A percentile compares a stretch with the other conserved stretches of the same genome.
These are phyloP conservation scores for Phytophthora capsici DNA, from an alignment of 352 stramenopile species.

Conservation along the genomic window DNA sequence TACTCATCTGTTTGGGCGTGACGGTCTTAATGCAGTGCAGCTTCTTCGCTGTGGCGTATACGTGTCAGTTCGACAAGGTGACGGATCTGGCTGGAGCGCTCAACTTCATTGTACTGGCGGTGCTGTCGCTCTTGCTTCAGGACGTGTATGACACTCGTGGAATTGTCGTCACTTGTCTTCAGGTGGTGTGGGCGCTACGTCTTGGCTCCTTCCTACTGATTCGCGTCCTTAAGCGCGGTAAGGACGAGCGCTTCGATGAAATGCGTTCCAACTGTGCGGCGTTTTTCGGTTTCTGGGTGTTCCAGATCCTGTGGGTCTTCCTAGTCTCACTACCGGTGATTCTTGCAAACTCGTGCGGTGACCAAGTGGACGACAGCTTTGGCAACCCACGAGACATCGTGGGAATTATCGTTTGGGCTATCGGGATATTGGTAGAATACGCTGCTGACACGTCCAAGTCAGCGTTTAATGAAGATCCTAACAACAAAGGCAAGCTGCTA, in stretches of 20 bases:
- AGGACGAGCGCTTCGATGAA: conserved; percentile 81
- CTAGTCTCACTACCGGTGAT: conserved; percentile 74
- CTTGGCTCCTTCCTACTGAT: conserved; percentile 70
- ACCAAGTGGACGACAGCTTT: conserved; percentile 35
- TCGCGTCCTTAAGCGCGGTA: conserved; percentile 72
- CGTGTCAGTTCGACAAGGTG: conserved; percentile 72
- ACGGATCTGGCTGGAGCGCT: conserved; percentile 68
- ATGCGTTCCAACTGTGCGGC: conserved; percentile 64
- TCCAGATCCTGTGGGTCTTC: conserved; percentile 87
- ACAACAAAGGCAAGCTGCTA: conserved; percentile 65
- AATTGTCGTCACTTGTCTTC: conserved; percentile 55
- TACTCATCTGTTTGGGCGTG: conserved; percentile 56
- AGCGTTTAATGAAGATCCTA: conserved; percentile 53
- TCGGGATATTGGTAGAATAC: conserved; percentile 66
- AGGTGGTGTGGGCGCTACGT: conserved; percentile 63
- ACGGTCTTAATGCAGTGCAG: conserved; percentile 63
- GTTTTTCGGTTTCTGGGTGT: conserved; percentile 84
- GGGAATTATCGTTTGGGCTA: conserved; percentile 54
- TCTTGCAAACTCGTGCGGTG: conserved; percentile 58
- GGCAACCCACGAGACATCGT: conserved; percentile 47
- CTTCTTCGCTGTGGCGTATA: conserved; percentile 67
- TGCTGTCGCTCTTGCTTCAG: conserved; percentile 57
- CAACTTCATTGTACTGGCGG: conserved; percentile 64
- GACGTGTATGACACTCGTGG: conserved; percentile 51
- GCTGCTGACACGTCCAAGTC: conserved; percentile 69